Evolutionary conservation across 2,329 filamentous ascomycete species (phyloP).

Genomic region (Sporothrix humicola): DNA sequence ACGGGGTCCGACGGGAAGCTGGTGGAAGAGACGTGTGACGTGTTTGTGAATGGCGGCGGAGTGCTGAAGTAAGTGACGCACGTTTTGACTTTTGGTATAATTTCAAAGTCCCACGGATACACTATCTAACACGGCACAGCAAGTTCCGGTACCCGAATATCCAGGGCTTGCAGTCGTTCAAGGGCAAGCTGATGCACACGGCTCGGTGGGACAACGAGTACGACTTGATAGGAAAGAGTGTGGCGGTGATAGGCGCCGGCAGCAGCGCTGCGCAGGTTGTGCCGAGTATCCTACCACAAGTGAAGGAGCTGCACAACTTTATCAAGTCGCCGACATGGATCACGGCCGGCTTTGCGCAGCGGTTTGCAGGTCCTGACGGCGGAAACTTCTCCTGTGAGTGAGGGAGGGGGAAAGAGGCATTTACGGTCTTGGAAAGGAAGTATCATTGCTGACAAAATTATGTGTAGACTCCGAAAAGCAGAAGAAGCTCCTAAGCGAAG

Average conservation of each 20-base stretch:
- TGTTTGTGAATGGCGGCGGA: conserved; percentile 53
- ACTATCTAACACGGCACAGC: conserved; percentile 46
- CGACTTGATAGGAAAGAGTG: conserved; percentile 20
- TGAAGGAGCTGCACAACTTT: conserved; percentile 24
- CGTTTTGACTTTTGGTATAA: not conserved
- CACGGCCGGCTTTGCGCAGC: conserved; percentile 26
- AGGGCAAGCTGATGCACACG: conserved; percentile 35
- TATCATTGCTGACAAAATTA: not conserved
- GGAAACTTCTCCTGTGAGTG: conserved; percentile 16
- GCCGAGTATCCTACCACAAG: conserved; percentile 29
- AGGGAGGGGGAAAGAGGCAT: no score
- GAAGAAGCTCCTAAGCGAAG: conserved; percentile 45
- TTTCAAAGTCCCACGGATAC: not conserved
- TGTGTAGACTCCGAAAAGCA: conserved; percentile 48
- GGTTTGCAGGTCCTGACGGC: conserved; percentile 13
- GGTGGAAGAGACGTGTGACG: conserved; percentile 47
- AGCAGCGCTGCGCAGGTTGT: conserved; percentile 10
- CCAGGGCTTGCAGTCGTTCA: conserved; percentile 33
- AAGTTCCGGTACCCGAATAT: conserved; percentile 54
- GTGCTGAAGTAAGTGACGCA: conserved; percentile 41
- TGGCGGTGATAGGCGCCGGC: conserved; percentile 31
- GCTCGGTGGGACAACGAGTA: conserved; percentile 40
- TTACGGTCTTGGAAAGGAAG: not conserved
- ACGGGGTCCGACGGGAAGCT: not conserved
- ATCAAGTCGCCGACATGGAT: conserved; percentile 32